These are phyloP conservation scores for Clarireedia sp. DNA, from an alignment of 2,329 filamentous ascomycete species.

Conservation along the genomic window DNA sequence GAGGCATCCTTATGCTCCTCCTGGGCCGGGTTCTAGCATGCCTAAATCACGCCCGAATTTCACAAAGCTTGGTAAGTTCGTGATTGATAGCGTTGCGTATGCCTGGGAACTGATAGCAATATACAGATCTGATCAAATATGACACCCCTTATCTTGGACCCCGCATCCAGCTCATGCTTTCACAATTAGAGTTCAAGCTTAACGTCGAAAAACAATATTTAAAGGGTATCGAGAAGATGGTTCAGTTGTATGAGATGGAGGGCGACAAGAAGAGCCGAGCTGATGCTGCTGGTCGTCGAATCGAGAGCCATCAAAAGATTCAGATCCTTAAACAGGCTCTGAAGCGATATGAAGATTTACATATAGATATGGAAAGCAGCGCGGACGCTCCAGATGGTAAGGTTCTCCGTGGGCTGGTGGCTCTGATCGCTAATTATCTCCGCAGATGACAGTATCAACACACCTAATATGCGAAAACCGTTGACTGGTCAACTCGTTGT, in stretches of 20 bases:
- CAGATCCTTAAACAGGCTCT: slow-evolving; percentile 90
- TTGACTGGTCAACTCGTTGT: slow-evolving; percentile 84
- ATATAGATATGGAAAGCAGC: slow-evolving; percentile 78
- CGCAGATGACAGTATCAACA: slow-evolving; percentile 90
- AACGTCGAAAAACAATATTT: slow-evolving; percentile 99
- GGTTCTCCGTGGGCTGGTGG: slow-evolving; percentile 21
- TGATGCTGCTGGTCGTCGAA: slow-evolving; percentile 79
- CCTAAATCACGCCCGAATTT: slow-evolving; percentile 81
- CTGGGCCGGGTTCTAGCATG: slow-evolving; percentile 56
- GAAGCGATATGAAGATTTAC: slow-evolving; percentile 93
- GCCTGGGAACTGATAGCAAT: slow-evolving; percentile 14
- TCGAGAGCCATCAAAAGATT: slow-evolving; percentile 98
- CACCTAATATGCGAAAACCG: slow-evolving; percentile 92
- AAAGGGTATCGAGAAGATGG: slow-evolving; percentile 98
- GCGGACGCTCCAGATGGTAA: slow-evolving; percentile 73
- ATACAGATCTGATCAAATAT: slow-evolving; percentile 90
- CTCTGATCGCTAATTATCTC: not conserved
- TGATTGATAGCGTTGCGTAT: not conserved
- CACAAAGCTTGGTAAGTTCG: slow-evolving; percentile 80
- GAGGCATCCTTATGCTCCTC: slow-evolving; percentile 68
- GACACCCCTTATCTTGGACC: slow-evolving; percentile 92
- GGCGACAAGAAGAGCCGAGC: slow-evolving; percentile 92
- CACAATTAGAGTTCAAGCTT: slow-evolving; percentile 96
- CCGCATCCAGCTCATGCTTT: slow-evolving; percentile 97
- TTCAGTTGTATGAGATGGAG: slow-evolving; percentile 93